Evolutionary conservation across 75 land plant genomes (phyloP), one percentile per base, ranked within the genome.

Genomic region (Chamaecyparis obtusa): DNA sequence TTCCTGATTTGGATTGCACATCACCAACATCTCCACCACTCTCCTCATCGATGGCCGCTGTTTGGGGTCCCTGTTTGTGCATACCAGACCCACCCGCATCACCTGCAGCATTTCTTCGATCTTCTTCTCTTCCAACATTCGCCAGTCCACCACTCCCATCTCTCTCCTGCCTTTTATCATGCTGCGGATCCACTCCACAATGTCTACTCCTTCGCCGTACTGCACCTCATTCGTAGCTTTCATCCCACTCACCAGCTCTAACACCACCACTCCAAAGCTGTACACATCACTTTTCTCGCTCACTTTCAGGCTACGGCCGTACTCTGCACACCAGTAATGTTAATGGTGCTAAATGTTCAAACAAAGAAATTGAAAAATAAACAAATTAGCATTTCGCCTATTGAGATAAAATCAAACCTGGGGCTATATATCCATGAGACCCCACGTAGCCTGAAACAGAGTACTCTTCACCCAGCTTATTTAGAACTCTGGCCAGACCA

Each of bases 361-460:
- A 44, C 46, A 11, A 51, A 51, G 55, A 51, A 51, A 51, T 51
- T 51, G 9, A 55, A n/a, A 83, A 7, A 83, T 37, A 10, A 19
- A 72, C 30, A 74, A 74, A 0, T 39, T 77, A 14, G 24, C 87
- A n/a, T 85, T 19, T 16, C 5, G 33, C 0, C 10, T 56, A 14
- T 51, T 17, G 72, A 6, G 48, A 43, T 36, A 85, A n/a, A 19
- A 32, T 9, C 87, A 32, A 84, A 90, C 91, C 91, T 83, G 91
- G 91, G 64, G 91, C 90, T 41, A 90, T 90, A 78, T 90, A 90
- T 15, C 91, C 91, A 21, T 84, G 39, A 51, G 91, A 83, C 33
- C 91, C 91, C 81, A 87, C 91, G 24, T 87, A 82, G 16, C 87
- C 91, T 37, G 77, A 30, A 33, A 88, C 90, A 67, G 21, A 84